Conservation (phyloP, 257 asterid genomes). For the Knoxia roxburghii region DNA sequence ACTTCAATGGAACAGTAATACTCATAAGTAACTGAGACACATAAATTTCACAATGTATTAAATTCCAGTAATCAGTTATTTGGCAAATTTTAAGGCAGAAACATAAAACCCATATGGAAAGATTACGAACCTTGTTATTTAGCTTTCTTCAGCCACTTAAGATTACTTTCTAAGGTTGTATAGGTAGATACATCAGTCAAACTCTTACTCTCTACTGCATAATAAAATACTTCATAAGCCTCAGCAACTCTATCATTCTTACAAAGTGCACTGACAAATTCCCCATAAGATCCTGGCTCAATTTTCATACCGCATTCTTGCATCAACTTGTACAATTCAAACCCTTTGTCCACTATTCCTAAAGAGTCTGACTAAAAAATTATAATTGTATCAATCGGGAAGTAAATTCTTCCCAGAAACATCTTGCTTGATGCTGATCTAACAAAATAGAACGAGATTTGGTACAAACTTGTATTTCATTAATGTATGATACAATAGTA, state of each 20-base stretch:
- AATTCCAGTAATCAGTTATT: conserved; percentile 2
- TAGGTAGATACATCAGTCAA: conserved; percentile 72
- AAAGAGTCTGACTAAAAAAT: conserved; percentile 69
- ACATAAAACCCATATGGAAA: conserved; percentile 27
- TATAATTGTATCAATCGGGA: conserved; percentile 67
- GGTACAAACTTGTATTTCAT: no score
- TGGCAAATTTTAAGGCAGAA: background rate
- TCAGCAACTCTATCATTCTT: conserved; percentile 80
- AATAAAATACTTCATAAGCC: conserved; percentile 84
- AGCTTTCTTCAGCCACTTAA: conserved; percentile 82
- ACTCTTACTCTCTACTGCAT: conserved; percentile 87
- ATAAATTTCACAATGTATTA: background rate
- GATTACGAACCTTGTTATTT: conserved; percentile 61
- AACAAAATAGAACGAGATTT: no score
- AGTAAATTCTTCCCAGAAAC: conserved; percentile 44
- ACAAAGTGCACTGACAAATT: conserved; percentile 64
- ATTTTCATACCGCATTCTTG: conserved; percentile 51
- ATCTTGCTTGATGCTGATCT: no score
- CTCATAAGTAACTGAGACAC: background rate
- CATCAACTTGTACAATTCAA: conserved; percentile 67
- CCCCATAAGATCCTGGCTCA: conserved; percentile 77
- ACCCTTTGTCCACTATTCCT: conserved; percentile 64
- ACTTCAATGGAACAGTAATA: background rate
- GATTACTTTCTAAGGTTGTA: conserved; percentile 69
- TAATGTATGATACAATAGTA: no score